Percentiles rank a stretch among this genome's conserved stretches.
phyloP scores from a whole-genome alignment of 2,329 filamentous ascomycete genomes.

The Emergomyces orientalis region DNA sequence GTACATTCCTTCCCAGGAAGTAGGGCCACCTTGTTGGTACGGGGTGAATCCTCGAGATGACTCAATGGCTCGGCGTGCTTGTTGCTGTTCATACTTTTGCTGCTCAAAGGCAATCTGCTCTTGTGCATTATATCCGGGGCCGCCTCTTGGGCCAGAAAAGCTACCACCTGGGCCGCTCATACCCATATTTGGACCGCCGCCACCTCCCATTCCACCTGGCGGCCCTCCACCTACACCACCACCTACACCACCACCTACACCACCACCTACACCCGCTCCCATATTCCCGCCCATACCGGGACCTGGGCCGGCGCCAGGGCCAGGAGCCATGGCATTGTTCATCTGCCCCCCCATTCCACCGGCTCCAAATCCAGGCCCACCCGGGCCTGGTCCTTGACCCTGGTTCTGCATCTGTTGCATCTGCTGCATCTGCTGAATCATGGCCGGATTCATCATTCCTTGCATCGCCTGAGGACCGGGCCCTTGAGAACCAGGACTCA shows the following conservation, averaged over 20 bases:
- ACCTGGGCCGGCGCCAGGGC: constrained; percentile 17
- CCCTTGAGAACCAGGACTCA: constrained; percentile 30
- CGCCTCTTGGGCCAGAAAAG: constrained; percentile 37
- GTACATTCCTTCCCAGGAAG: constrained; percentile 96
- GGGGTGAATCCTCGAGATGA: constrained; percentile 31
- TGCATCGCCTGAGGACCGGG: constrained; percentile 48
- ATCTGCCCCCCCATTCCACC: constrained; percentile 31
- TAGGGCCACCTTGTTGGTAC: constrained; percentile 54
- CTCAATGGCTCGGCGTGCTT: constrained; percentile 46
- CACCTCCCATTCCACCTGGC: constrained; percentile 5
- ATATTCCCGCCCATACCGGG: constrained; percentile 26
- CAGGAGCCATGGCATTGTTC: constrained; percentile 25
- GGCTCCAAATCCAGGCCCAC: constrained; percentile 32
- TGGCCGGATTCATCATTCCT: constrained; percentile 58
- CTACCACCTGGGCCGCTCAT: constrained; percentile 38
- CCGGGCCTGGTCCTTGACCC: constrained; percentile 28
- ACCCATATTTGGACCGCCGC: constrained; percentile 27
- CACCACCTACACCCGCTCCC: constrained; percentile 12
- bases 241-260: background rate
- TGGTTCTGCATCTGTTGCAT: constrained; percentile 58
- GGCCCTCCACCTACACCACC: constrained; percentile 24
- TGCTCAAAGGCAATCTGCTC: constrained; percentile 69
- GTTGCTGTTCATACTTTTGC: constrained; percentile 66
- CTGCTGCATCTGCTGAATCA: constrained; percentile 68
- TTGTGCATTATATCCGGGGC: constrained; percentile 55